Base-by-base conservation (phyloP, 306 rosid species). In the Vachellia collinsii region DNA sequence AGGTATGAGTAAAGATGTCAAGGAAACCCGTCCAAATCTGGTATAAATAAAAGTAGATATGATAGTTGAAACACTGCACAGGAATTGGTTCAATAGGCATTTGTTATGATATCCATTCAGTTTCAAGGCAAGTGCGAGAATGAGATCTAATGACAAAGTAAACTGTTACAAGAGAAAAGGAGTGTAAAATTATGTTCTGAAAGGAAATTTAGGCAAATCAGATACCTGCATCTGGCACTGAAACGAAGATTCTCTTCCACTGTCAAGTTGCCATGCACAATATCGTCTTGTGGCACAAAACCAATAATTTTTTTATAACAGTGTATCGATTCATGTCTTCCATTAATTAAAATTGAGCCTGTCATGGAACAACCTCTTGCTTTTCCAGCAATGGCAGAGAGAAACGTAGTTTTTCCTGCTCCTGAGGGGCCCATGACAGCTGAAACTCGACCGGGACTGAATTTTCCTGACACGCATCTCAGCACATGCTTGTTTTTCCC, bases 371-470 rank as follows among this genome's bases (percentile, higher is more conserved):
- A 90, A 37, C 95, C 95, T 74, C 88, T 81, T 75, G 85, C 81
- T 79, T 92, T 92, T 73, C 97, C 97, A 1, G 95, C 87, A 85
- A 90, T 84, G 78, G 97, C 92, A 22, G 95, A 86, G 48, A 92
- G 97, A 85, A 90, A 92, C 44, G 97, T 92, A n/a, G 97, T 92
- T 86, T 92, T 92, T 38, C 97, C 97, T 46, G 93, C 95, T 72
- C 97, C 97, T 4, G 95, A 92, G 83, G 97, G 97, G 82, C 97
- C 97, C 97, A 92, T 92, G 74, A 90, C 97, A 71, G 92, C 97
- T 39, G 97, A 85, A 70, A 92, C 91, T 80, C 95, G 88, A 82
- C 97, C 93, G 4, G 97, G 97, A 83, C 76, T 81, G 72, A 92
- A 42, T 84, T 92, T 90, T 69, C 97, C 97, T 0, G 83, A 85